These are phyloP conservation scores for Colletotrichum tropicale DNA, from an alignment of 2,329 filamentous ascomycete species.

Conservation along the genomic window DNA sequence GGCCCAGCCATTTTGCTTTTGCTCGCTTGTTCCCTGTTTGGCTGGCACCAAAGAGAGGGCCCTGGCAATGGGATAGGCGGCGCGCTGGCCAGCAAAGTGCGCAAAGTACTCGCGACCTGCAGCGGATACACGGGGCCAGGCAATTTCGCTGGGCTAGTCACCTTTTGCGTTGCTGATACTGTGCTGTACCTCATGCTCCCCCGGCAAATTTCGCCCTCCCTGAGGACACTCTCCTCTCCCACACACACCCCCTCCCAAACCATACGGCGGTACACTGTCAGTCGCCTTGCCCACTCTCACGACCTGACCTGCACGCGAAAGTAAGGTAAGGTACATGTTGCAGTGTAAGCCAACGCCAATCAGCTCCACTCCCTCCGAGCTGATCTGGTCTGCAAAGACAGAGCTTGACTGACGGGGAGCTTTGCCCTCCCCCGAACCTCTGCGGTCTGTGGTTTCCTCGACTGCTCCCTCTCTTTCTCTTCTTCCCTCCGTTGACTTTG, in stretches of 20 bases:
- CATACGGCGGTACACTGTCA: constrained; percentile 9
- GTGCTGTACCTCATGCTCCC: constrained; percentile 20
- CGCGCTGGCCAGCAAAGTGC: constrained; percentile 14
- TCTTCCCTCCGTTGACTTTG: neutral
- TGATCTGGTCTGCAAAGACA: constrained; percentile 11
- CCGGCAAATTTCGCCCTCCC: constrained; percentile 10
- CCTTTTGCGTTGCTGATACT: constrained; percentile 15
- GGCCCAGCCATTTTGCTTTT: constrained; percentile 21
- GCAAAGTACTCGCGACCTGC: constrained; percentile 16
- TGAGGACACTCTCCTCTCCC: constrained; percentile 1
- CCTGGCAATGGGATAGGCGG: constrained; percentile 1
- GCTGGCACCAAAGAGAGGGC: neutral
- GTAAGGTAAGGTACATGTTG: constrained; percentile 10
- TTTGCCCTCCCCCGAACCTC: constrained; percentile 29
- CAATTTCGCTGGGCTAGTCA: constrained; percentile 14
- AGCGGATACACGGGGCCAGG: constrained; percentile 16
- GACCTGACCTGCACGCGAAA: neutral
- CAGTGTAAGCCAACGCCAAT: constrained; percentile 9
- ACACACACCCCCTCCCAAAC: constrained; percentile 18
- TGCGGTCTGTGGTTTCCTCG: constrained; percentile 29
- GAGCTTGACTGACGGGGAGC: constrained; percentile 31
- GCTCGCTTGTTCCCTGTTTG: constrained; percentile 18
- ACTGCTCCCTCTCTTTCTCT: constrained; percentile 24
- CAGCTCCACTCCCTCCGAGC: constrained; percentile 20
- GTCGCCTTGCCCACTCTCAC: constrained; percentile 17